A percentile compares a stretch with the other conserved stretches of the same genome.
phyloP scores from a whole-genome alignment of 176 grass and related monocot species.

The Avena insularis region DNA sequence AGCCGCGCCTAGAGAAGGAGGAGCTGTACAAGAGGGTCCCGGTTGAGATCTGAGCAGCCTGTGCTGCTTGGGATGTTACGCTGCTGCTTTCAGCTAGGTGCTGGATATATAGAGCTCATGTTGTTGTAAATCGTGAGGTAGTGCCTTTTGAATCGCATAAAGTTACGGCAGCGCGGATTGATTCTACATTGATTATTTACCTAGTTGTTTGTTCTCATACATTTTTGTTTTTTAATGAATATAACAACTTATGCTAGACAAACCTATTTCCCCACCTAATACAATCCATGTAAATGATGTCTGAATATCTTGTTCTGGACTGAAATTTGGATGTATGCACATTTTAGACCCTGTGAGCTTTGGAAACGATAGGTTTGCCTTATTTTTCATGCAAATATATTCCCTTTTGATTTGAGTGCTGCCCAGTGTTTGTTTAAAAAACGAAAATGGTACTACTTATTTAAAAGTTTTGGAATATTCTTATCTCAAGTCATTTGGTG shows the following conservation, averaged over 20 bases:
- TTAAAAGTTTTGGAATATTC: no score
- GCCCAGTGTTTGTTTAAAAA: no score
- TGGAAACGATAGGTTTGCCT: not conserved
- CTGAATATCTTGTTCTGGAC: not conserved
- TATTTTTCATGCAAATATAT: not conserved
- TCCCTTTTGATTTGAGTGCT: not conserved
- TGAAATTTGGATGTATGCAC: not conserved
- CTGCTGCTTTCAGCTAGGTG: conserved; percentile 35
- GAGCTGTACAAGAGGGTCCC: conserved; percentile 59
- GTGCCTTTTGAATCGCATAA: conserved; percentile 46
- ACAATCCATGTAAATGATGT: not conserved
- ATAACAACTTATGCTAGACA: not conserved
- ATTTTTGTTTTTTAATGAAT: not conserved
- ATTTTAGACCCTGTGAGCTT: not conserved
- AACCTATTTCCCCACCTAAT: conserved; percentile 6
- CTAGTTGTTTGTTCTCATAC: not conserved
- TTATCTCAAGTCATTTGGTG: no score
- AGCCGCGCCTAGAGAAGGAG: conserved; percentile 53
- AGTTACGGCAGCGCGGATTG: not conserved
- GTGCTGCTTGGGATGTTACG: not conserved
- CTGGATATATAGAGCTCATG: conserved; percentile 10
- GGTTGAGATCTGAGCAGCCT: conserved; percentile 52
- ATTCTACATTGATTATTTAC: not conserved
- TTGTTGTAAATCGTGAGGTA: conserved; percentile 45
- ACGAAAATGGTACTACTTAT: no score